Evolutionary conservation across 371 early-diverging fungal genomes (phyloP).

Genomic region (Zychaea mexicana): DNA sequence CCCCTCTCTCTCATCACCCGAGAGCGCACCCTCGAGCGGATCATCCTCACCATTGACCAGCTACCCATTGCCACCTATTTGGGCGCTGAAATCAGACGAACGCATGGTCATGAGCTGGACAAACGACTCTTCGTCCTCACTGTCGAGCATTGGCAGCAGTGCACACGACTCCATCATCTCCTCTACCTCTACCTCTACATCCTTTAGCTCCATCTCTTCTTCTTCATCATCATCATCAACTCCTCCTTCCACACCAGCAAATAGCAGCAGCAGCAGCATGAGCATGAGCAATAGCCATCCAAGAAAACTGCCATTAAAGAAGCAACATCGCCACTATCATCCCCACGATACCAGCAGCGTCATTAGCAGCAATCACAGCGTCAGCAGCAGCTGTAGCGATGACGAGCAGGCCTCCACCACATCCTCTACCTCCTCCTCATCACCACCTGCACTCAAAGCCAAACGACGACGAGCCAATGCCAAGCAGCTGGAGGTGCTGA

Average conservation of each 20-base stretch:
- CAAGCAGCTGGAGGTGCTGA: constrained; percentile 55
- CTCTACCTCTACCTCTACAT: too few relatives aligned
- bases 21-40: constrained; percentile 12
- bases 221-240: background rate
- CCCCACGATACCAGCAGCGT: background rate
- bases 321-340: background rate
- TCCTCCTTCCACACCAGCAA: background rate
- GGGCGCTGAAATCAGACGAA: background rate
- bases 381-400: background rate
- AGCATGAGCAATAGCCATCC: too few relatives aligned
- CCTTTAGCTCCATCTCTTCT: too few relatives aligned
- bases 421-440: background rate
- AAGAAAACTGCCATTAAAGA: constrained; percentile 1
- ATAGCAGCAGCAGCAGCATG: too few relatives aligned
- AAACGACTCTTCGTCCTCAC: background rate
- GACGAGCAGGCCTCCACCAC: constrained; percentile 12
- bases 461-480: constrained; percentile 57
- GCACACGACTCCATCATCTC: too few relatives aligned
- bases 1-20: constrained; percentile 27
- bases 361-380: background rate
- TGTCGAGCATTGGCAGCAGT: background rate
- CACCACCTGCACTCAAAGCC: constrained; percentile 36
- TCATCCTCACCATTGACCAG: constrained; percentile 36
- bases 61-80: constrained; percentile 26
- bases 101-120: constrained; percentile 2